Conservation (phyloP, 192 early-diverging fungal genomes). For the Backusella mclennaniae region DNA sequence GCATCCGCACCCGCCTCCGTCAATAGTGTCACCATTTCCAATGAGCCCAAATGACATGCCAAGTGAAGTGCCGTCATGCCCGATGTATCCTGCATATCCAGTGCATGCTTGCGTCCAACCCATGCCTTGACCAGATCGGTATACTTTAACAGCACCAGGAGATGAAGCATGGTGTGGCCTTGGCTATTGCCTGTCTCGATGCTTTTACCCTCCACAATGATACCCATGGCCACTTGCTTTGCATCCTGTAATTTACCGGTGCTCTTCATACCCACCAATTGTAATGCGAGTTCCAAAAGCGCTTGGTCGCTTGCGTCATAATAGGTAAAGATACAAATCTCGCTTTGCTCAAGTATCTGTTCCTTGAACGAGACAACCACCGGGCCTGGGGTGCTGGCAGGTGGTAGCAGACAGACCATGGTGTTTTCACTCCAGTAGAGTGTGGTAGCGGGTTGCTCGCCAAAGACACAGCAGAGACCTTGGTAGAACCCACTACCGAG, state of each 20-base stretch:
- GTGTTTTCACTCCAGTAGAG: slow-evolving; percentile 79
- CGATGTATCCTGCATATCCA: slow-evolving; percentile 57
- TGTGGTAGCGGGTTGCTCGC: slow-evolving; percentile 68
- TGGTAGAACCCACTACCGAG: slow-evolving; percentile 80
- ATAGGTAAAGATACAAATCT: slow-evolving; percentile 43
- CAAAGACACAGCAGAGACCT: slow-evolving; percentile 70
- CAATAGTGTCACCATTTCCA: slow-evolving; percentile 51
- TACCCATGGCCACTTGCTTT: slow-evolving; percentile 68
- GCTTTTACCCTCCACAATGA: slow-evolving; percentile 44
- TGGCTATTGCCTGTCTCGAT: slow-evolving; percentile 28
- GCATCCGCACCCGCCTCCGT: slow-evolving; percentile 42
- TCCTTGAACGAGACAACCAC: slow-evolving; percentile 64
- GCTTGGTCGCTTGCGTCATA: slow-evolving; percentile 76
- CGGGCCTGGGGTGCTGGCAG: slow-evolving; percentile 67
- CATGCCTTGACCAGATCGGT: slow-evolving; percentile 45
- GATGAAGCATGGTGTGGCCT: slow-evolving; percentile 64
- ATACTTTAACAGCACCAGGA: slow-evolving; percentile 59
- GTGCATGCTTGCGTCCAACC: slow-evolving; percentile 15
- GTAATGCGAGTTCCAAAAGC: slow-evolving; percentile 88
- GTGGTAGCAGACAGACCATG: slow-evolving; percentile 83
- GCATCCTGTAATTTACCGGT: slow-evolving; percentile 78
- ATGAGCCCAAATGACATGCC: slow-evolving; percentile 54
- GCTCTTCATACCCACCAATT: slow-evolving; percentile 83
- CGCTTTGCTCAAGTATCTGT: slow-evolving; percentile 39
- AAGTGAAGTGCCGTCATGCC: slow-evolving; percentile 72